These are phyloP conservation scores for Colletotrichum spaethianum DNA, from an alignment of 2,329 filamentous ascomycete genomes.

Conservation along the genomic window DNA sequence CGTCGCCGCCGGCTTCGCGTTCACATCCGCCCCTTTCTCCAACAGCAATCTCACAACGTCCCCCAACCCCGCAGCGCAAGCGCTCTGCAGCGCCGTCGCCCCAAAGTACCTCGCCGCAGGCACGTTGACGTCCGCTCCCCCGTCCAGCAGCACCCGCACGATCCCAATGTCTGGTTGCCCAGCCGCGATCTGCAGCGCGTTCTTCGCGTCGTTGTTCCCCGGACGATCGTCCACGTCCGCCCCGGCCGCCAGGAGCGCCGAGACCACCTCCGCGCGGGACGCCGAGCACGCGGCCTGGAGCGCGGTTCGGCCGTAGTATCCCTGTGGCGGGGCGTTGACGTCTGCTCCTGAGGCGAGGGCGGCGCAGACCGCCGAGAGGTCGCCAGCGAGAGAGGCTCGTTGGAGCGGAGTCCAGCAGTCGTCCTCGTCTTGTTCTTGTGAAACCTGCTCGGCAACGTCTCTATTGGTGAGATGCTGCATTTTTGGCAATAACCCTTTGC, in stretches of 20 bases:
- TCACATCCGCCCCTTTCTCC: conserved; percentile 50
- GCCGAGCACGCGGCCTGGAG: conserved; percentile 53
- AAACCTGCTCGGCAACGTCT: not conserved
- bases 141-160: conserved; percentile 47
- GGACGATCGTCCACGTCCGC: conserved; percentile 52
- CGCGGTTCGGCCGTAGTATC: conserved; percentile 54
- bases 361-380: conserved; percentile 45
- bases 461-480: not conserved
- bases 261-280: conserved; percentile 46
- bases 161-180: conserved; percentile 44
- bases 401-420: conserved; percentile 54
- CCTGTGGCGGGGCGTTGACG: conserved; percentile 50
- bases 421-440: conserved; percentile 42
- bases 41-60: conserved; percentile 48
- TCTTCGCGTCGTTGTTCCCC: conserved; percentile 53
- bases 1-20: conserved; percentile 45
- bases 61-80: conserved; percentile 48
- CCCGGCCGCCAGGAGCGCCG: conserved; percentile 48
- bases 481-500: not conserved
- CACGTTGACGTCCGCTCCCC: conserved; percentile 50
- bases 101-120: conserved; percentile 50
- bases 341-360: conserved; percentile 48
- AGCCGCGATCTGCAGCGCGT: conserved; percentile 56
- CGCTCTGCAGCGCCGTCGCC: conserved; percentile 57
- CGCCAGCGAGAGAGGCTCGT: conserved; percentile 50